These are phyloP conservation scores for Scytalidium sp. DNA, from an alignment of 2,329 filamentous ascomycete genomes.

Conservation along the genomic window DNA sequence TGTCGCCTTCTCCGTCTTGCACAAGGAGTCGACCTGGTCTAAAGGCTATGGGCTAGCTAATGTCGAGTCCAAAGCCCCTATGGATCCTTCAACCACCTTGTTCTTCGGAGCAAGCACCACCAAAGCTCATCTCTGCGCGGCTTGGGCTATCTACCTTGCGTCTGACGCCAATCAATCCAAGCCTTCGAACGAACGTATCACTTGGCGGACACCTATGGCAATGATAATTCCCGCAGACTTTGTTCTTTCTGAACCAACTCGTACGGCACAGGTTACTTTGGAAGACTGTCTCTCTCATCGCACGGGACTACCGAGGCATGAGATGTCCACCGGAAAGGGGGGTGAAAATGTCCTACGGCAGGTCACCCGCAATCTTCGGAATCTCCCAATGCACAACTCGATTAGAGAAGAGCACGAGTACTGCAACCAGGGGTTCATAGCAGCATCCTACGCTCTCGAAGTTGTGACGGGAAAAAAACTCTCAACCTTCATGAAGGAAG, in stretches of 20 bases:
- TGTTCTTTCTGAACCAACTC: conserved; percentile 41
- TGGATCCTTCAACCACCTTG: not conserved
- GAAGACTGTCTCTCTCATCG: conserved; percentile 52
- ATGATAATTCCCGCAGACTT: conserved; percentile 50
- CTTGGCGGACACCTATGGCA: conserved; percentile 43
- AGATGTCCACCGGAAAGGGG: not conserved
- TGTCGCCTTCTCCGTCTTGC: not conserved
- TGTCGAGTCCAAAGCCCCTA: not conserved
- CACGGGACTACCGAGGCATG: conserved; percentile 39
- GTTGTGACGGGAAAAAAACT: conserved; percentile 34
- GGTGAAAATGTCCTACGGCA: conserved; percentile 17
- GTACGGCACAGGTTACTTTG: conserved; percentile 46
- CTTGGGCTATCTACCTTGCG: not conserved
- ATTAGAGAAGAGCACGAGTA: conserved; percentile 44
- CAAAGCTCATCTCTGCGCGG: conserved; percentile 19
- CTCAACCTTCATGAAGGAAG: conserved; percentile 34
- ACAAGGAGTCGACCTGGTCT: not conserved
- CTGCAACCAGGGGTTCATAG: conserved; percentile 46
- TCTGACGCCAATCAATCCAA: not conserved
- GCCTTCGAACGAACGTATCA: not conserved
- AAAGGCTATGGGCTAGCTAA: not conserved
- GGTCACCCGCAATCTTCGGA: conserved; percentile 39
- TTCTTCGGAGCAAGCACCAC: conserved; percentile 19
- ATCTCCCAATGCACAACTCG: conserved; percentile 40
- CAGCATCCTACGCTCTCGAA: conserved; percentile 42